These are phyloP conservation scores for Rhinocladiella mackenziei DNA, from an alignment of 2,329 filamentous ascomycete species.

Conservation along the genomic window DNA sequence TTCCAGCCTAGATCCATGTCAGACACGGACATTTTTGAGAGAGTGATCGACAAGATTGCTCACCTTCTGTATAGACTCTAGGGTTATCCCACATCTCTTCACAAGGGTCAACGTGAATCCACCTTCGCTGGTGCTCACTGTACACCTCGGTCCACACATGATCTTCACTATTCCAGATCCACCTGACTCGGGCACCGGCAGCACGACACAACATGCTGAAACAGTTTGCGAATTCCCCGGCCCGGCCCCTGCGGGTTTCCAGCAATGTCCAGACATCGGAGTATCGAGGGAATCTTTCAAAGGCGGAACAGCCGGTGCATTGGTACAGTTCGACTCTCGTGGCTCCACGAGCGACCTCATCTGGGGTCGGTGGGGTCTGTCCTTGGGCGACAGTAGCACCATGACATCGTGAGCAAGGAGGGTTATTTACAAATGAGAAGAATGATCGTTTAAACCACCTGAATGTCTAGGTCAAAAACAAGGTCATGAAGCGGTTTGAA, in stretches of 20 bases:
- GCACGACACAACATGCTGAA: constrained; percentile 98
- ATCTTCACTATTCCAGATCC: constrained; percentile 98
- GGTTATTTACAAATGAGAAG: constrained; percentile 96
- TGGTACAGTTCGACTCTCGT: constrained; percentile 84
- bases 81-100: constrained; percentile 96
- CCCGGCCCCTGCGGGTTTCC: constrained; percentile 78
- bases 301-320: constrained; percentile 75
- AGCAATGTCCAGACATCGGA: constrained; percentile 91
- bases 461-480: constrained; percentile 5
- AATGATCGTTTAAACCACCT: constrained; percentile 96
- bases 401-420: constrained; percentile 73
- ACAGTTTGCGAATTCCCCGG: constrained; percentile 96
- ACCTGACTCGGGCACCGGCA: constrained; percentile 82
- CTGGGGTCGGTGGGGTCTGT: constrained; percentile 77
- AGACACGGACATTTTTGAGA: constrained; percentile 5
- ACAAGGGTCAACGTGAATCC: constrained; percentile 95
- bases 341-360: constrained; percentile 85
- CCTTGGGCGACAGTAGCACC: constrained; percentile 79
- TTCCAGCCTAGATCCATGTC: constrained; percentile 63
- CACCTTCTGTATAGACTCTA: constrained; percentile 80
- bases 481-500: background rate
- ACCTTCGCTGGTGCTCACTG: constrained; percentile 85
- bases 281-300: constrained; percentile 88
- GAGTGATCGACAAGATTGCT: constrained; percentile 28
- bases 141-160: constrained; percentile 98